Base-by-base conservation (phyloP, 441 rosid genomes). In the Codiaeum variegatum region DNA sequence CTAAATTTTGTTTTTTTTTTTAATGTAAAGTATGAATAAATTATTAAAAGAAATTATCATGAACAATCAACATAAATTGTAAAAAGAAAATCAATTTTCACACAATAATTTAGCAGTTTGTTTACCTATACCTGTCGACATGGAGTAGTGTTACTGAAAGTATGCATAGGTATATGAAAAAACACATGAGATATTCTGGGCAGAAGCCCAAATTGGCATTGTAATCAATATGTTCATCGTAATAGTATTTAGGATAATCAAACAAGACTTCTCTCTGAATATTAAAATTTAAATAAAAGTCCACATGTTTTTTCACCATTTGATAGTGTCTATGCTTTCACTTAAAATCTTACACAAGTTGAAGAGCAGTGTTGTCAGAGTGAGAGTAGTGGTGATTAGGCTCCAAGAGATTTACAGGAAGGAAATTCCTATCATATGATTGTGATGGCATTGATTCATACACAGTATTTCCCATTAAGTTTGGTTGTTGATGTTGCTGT, bases 331-430 rank as follows among this genome's bases (percentile, higher is more conserved):
- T 38, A 9, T 2, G 4, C 31, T 5, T 31, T 1, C n/a, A 31
- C 23, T 13, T 32, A 62, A 44, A 75, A 68, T 46, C 80, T 84
- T 83, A 92, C 82, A 92, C 97, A 58, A 92, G 92, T 67, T 87
- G 97, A 70, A 89, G 97, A 75, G 93, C 85, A 66, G 88, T 84
- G 63, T 84, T 86, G 66, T 87, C 90, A 3, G 80, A 78, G 44
- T 76, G 85, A 73, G 93, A 83, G 81, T 84, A 90, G 12, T 87
- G 91, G 70, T 81, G 85, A 80, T 77, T 85, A 21, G 90, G 87
- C 71, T 92, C 90, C 69, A 88, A 75, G 81, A 88, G 84, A 73
- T 85, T 87, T 36, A 90, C 90, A 6, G 92, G 83, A 34, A 90
- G 83, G 76, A 83, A 90, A 76, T 77, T 84, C 24, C 86, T 82